Conservation (phyloP, 805 yeast genomes). For the Candida ponderosae region DNA sequence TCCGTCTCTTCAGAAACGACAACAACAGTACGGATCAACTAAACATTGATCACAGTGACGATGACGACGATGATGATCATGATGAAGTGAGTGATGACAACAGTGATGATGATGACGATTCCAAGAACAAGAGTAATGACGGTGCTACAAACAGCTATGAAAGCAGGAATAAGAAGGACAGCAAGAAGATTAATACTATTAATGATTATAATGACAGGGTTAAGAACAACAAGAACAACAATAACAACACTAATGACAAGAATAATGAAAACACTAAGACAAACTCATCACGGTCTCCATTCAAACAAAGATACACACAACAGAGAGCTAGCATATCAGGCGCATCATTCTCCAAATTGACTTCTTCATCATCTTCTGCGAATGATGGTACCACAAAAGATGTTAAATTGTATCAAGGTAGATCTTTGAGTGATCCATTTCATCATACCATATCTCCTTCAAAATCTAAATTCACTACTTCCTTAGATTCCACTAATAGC, state of each 20-base stretch:
- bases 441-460: no score
- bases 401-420: no score
- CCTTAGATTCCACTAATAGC: no score
- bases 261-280: no score
- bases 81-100: background rate
- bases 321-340: background rate
- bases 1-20: slow-evolving; percentile 41
- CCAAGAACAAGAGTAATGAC: background rate
- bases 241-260: background rate
- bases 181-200: no score
- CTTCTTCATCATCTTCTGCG: no score
- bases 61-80: background rate
- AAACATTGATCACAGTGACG: background rate
- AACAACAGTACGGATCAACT: slow-evolving; percentile 7
- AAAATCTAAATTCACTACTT: no score
- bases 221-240: background rate
- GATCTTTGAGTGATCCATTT: no score
- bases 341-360: background rate
- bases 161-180: no score
- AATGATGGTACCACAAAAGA: no score
- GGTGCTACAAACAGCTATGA: no score
- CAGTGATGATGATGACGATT: background rate
- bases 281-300: background rate
- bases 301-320: background rate
- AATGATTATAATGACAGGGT: no score